Evolutionary conservation across 1,139 yeast genomes (phyloP), one percentile per base, ranked within the genome.

Genomic region (Blastobotrys elegans): DNA sequence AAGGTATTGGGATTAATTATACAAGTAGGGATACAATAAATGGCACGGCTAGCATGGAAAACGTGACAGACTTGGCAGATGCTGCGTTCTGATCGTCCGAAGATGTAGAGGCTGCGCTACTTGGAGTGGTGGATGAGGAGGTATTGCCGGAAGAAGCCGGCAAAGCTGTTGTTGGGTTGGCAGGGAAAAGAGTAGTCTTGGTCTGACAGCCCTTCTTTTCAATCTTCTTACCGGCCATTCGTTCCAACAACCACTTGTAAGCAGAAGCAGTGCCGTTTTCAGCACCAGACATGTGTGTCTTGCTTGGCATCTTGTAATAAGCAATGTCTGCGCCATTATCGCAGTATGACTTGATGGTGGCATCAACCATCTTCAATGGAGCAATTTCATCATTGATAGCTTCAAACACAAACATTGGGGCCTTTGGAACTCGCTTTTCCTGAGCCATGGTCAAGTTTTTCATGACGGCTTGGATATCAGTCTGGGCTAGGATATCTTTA

Each of bases 371-470:
- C n/a, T n/a, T n/a, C n/a, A n/a, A n/a, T 18, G 60, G 58, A 16
- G 53, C 58, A 13, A 58, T 47, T 33, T 54, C 58, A 47, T 63
- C 67, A 20, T 51, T 42, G 32, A 52, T 47, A 14, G 64, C 64
- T 37, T 62, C 58, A 48, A 57, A 61, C 5, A 62, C 51, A 43
- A 45, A 51, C 46, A 59, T 7, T 49, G 66, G 54, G 39, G 46
- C 40, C 16, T 36, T 34, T 31, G 67, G 68, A 2, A 53, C 46
- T 7, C 16, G 26, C 27, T 24, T 24, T 24, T 22, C 40, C 10
- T 40, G 47, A 14, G 56, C 60, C 55, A 56, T 40, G 16, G 56
- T 52, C 33, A 52, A 49, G 24, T 53, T 52, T 11, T 52, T 34
- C 21, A 51, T 32, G 13, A 50, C 40, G 20, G 40, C 27, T 20